phyloP scores from a whole-genome alignment of 169 alveolate genomes.

The Miamiensis avidus region DNA sequence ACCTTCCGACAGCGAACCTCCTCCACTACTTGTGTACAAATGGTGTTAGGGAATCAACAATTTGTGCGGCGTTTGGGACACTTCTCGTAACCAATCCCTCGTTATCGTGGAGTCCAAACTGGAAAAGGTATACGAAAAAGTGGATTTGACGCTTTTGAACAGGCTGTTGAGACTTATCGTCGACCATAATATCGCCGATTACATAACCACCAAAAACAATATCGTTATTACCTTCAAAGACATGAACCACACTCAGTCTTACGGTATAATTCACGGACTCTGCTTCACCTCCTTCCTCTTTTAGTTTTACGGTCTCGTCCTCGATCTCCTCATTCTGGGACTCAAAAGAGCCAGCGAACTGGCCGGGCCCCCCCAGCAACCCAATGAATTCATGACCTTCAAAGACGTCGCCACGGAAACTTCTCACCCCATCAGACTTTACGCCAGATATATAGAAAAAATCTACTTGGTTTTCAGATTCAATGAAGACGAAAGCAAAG shows the following conservation, averaged over 20 bases:
- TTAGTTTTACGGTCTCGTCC: constrained; percentile 92
- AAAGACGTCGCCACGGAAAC: constrained; percentile 94
- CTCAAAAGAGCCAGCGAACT: constrained; percentile 98
- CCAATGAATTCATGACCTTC: constrained; percentile 95
- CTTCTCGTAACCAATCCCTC: constrained; percentile 92
- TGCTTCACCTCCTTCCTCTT: constrained; percentile 98
- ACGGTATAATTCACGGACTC: constrained; percentile 98
- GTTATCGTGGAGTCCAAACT: constrained; percentile 95
- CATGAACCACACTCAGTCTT: constrained; percentile 98
- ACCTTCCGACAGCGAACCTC: constrained; percentile 99
- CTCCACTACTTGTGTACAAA: constrained; percentile 99
- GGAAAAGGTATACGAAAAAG: constrained; percentile 96
- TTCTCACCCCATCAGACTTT: constrained; percentile 98
- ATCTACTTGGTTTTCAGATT: constrained; percentile 95
- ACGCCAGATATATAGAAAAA: constrained; percentile 96
- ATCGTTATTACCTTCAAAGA: constrained; percentile 97
- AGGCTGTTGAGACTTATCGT: constrained; percentile 97
- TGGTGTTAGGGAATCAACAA: constrained; percentile 99
- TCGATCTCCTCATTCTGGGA: constrained; percentile 96
- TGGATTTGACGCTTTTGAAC: constrained; percentile 97
- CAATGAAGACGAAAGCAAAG: constrained; percentile 95
- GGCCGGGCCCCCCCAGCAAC: constrained; percentile 99
- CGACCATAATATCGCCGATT: constrained; percentile 99
- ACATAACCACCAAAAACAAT: constrained; percentile 99
- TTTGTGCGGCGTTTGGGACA: constrained; percentile 97